A percentile compares a stretch with the other conserved stretches of the same genome.
Evolutionary conservation across 2,329 filamentous ascomycete genomes (phyloP).

Genomic region (Corniculantispora saksenae): DNA sequence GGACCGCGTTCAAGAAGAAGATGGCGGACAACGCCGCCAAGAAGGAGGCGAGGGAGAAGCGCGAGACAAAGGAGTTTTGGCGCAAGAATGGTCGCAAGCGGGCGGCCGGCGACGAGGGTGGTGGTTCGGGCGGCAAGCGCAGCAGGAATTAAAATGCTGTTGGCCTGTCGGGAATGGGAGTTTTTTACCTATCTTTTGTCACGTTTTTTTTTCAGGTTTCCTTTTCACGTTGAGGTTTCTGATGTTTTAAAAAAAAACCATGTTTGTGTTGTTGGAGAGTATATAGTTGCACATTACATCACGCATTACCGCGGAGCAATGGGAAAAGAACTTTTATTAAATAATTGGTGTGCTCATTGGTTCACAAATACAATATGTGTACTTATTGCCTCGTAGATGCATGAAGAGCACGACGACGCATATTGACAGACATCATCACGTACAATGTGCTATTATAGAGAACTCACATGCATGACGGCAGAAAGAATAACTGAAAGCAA

Average conservation of each 20-base stretch:
- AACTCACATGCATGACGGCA: too few relatives aligned
- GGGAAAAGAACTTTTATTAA: not conserved
- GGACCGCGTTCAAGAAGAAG: constrained; percentile 78
- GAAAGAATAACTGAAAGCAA: constrained; percentile 6
- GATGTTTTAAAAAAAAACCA: not conserved
- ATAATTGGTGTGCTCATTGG: too few relatives aligned
- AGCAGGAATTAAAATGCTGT: constrained; percentile 12
- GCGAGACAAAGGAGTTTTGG: constrained; percentile 92
- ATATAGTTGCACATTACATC: constrained; percentile 14
- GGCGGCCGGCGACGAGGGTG: constrained; percentile 44
- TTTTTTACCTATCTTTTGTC: not conserved
- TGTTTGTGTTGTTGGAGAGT: not conserved
- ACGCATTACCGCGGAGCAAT: constrained; percentile 18
- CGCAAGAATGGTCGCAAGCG: constrained; percentile 79
- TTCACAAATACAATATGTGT: too few relatives aligned
- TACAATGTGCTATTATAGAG: too few relatives aligned
- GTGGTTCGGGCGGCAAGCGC: constrained; percentile 37
- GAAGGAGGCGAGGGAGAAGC: constrained; percentile 82
- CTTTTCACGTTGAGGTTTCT: not conserved
- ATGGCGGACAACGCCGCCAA: constrained; percentile 81
- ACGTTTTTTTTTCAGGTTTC: not conserved
- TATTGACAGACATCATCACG: too few relatives aligned
- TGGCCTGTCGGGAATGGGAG: not conserved
- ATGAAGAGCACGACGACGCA: too few relatives aligned
- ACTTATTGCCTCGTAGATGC: too few relatives aligned